Base-by-base conservation (phyloP, 257 asterid species). In the Plantago elongata region DNA sequence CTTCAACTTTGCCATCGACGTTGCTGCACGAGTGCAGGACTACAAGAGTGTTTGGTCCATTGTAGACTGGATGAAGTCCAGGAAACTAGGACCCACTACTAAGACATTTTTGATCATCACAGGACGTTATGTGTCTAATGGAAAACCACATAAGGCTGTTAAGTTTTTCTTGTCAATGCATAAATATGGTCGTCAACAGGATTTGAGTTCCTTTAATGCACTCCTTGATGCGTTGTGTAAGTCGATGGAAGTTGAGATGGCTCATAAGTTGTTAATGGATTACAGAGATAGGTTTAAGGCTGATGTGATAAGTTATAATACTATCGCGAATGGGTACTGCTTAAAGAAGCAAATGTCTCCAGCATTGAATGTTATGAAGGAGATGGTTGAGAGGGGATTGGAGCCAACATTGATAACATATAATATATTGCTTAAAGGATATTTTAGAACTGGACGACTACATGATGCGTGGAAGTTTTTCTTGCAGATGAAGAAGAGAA, bases 61-160 rank as follows among this genome's bases (percentile, higher is more conserved):
- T 38, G 81, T 89, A 62, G 71, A 56, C 52, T 70, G 72, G 63
- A 89, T 89, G 97, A 76, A 79, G 51, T 49, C 84, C 9, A 74
- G 77, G 40, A 80, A 76, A 38, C 63, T 93, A 46, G 97, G 96
- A 30, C 99, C 97, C 45, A 67, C 79, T 29, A 84, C 84, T 0
- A 93, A 80, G 59, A 93, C 99, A 9, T 86, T 93, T 46, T 82
- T 94, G 34, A 93, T 93, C 62, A 82, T 93, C 45, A 72, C 71
- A 12, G 99, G 89, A 63, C 76, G 99, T 68, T 93, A 89, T 18
- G 88, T 82, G 13, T 82, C 92, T 5, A 81, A 80, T 42, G 99
- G 99, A 5, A 93, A 87, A 78, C 70, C 97, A 51, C 95, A 89
- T 77, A 93, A 84, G 72, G 99, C 97, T 7, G 79, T 80, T 15